Evolutionary conservation across 1,284 basidiomycete genomes (phyloP).

Genomic region (Malassezia dermatis): DNA sequence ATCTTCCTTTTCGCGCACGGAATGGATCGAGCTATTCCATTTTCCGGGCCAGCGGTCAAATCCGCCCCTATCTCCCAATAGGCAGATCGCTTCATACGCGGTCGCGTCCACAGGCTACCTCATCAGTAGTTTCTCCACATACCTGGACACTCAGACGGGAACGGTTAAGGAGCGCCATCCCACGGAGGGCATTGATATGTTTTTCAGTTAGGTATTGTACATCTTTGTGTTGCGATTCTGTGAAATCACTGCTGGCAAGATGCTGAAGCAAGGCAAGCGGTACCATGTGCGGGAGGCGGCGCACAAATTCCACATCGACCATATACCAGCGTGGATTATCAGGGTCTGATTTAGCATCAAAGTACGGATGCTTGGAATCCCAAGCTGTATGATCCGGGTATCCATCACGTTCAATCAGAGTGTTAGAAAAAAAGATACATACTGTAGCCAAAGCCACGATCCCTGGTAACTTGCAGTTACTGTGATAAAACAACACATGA

Average conservation of each 20-base stretch:
- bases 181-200: conserved; percentile 51
- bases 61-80: conserved; percentile 61
- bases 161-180: conserved; percentile 70
- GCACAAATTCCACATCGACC: conserved; percentile 61
- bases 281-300: conserved; percentile 63
- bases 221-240: conserved; percentile 56
- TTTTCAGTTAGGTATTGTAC: conserved; percentile 40
- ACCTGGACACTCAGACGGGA: conserved; percentile 67
- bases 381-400: conserved; percentile 12
- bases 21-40: not conserved
- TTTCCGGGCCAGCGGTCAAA: conserved; percentile 46
- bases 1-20: not conserved
- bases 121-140: not conserved
- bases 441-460: conserved; percentile 25
- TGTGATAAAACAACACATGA: conserved; percentile 73
- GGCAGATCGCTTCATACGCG: conserved; percentile 62
- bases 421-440: conserved; percentile 36
- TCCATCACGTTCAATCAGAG: conserved; percentile 54
- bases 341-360: conserved; percentile 69
- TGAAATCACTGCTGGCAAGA: conserved; percentile 60
- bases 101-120: conserved; percentile 58
- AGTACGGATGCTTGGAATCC: conserved; percentile 65
- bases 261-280: conserved; percentile 64
- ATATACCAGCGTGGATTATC: conserved; percentile 82
- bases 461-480: conserved; percentile 81